These are phyloP conservation scores for Ceratocystis cacaofunesta DNA, from an alignment of 2,329 filamentous ascomycete genomes.

Conservation along the genomic window DNA sequence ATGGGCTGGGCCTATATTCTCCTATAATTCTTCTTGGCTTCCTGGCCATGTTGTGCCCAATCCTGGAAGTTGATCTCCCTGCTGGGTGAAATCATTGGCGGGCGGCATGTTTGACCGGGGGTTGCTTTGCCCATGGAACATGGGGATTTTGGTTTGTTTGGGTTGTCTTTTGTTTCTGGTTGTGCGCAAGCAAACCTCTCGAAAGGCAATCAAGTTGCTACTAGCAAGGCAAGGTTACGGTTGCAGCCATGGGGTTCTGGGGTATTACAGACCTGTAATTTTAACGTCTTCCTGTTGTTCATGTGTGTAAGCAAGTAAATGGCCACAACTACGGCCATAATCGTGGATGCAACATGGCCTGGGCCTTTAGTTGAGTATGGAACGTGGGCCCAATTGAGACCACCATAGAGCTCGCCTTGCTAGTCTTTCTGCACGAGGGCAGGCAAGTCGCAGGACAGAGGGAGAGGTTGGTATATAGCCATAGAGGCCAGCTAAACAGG, in stretches of 20 bases:
- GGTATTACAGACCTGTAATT: too few species aligned
- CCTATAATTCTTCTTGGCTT: neutral
- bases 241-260: neutral
- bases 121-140: neutral
- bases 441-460: neutral
- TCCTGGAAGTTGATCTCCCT: neutral
- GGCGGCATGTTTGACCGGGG: neutral
- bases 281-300: neutral
- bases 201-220: neutral
- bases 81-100: neutral
- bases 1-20: neutral
- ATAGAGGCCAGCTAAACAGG: neutral
- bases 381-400: neutral
- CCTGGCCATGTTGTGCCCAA: neutral
- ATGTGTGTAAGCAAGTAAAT: neutral
- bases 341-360: neutral
- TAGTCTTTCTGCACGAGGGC: neutral
- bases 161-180: neutral
- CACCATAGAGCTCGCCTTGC: neutral
- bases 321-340: neutral
- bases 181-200: neutral
- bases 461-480: neutral
- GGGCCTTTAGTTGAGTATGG: neutral
- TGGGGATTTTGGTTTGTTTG: neutral
- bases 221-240: neutral